A percentile compares a stretch with the other conserved stretches of the same genome.
Evolutionary conservation across 371 early-diverging fungal species (phyloP).

Genomic region (Massospora cicadina): DNA sequence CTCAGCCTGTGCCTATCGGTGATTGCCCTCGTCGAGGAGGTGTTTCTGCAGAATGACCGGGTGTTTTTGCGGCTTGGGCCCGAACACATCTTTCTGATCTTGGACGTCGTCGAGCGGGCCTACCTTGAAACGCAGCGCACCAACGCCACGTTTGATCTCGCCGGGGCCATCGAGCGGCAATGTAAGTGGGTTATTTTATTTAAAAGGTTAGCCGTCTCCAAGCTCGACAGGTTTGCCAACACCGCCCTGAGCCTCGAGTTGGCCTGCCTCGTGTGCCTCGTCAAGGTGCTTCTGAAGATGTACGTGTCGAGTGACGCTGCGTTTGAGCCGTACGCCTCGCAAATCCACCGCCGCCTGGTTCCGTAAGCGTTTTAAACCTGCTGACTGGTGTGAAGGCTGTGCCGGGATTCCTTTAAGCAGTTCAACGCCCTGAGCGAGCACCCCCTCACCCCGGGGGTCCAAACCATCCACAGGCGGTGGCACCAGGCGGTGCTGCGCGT

Average conservation of each 20-base stretch:
- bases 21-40: constrained; percentile 55
- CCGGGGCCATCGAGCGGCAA: not conserved
- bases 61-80: constrained; percentile 41
- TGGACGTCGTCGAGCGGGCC: constrained; percentile 62
- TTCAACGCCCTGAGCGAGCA: constrained; percentile 2
- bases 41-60: constrained; percentile 29
- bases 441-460: not conserved
- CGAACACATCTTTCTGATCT: constrained; percentile 34
- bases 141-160: constrained; percentile 37
- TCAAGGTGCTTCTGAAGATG: constrained; percentile 7
- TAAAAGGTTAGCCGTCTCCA: not conserved
- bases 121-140: constrained; percentile 68
- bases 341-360: not conserved
- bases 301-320: not conserved
- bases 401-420: not conserved
- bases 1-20: constrained; percentile 57
- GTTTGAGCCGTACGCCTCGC: not conserved
- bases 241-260: constrained; percentile 4
- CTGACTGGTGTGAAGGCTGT: not conserved
- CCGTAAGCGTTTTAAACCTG: not conserved
- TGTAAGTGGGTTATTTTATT: not conserved
- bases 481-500: not conserved
- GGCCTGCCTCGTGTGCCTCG: not conserved
- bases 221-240: not conserved
- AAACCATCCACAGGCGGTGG: not conserved